Conservation (phyloP, 768 basidiomycete genomes). For the Suillus hirtellus region DNA sequence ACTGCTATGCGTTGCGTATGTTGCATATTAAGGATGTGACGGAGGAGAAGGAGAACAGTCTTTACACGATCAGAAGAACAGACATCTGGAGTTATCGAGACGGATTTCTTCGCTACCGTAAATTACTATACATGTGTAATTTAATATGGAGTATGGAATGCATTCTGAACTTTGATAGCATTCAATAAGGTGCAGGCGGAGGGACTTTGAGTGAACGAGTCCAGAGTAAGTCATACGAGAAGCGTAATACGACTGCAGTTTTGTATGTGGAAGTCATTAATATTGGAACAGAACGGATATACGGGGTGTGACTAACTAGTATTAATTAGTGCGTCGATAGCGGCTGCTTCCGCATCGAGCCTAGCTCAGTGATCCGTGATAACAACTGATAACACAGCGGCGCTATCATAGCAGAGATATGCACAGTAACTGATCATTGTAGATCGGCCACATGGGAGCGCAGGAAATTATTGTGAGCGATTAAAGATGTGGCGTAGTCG, state of each 20-base stretch:
- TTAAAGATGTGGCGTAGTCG: too few relatives aligned
- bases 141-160: not conserved
- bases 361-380: not conserved
- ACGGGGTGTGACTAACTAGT: too few relatives aligned
- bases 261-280: too few relatives aligned
- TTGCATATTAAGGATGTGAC: slow-evolving; percentile 44
- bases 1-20: slow-evolving; percentile 79
- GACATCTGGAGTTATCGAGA: not conserved
- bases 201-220: not conserved
- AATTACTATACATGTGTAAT: slow-evolving; percentile 1
- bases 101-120: not conserved
- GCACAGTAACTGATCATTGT: not conserved
- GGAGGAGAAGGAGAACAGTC: not conserved
- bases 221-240: not conserved
- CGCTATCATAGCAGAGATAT: not conserved
- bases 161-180: not conserved
- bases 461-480: not conserved
- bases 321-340: not conserved
- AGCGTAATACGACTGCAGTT: too few relatives aligned
- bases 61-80: not conserved
- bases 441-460: not conserved
- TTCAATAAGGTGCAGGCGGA: not conserved
- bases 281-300: not conserved
- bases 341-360: not conserved
- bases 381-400: not conserved